Conservation (phyloP, 2,329 filamentous ascomycete species). For the Alternaria ventricosa region DNA sequence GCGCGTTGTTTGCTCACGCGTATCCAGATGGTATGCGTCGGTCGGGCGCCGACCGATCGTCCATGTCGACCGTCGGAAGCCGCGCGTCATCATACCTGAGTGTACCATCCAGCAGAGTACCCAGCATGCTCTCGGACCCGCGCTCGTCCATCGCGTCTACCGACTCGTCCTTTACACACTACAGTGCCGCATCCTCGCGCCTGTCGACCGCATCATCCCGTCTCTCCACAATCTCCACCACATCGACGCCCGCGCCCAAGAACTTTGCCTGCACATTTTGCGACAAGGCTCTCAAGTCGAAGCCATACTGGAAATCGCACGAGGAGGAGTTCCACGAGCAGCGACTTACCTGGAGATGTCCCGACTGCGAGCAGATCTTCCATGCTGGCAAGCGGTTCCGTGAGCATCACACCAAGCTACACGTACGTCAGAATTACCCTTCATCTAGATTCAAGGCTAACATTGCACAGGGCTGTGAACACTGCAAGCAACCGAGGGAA, state of each 20-base stretch:
- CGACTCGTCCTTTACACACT: slow-evolving; percentile 47
- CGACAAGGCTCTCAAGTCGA: slow-evolving; percentile 71
- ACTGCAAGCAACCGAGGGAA: slow-evolving; percentile 69
- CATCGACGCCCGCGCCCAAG: slow-evolving; percentile 43
- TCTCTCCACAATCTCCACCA: slow-evolving; percentile 44
- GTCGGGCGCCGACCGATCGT: slow-evolving; percentile 43
- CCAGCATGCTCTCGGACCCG: slow-evolving; percentile 47
- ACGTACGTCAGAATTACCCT: slow-evolving; percentile 52
- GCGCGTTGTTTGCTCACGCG: slow-evolving; percentile 27
- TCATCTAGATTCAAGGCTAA: slow-evolving; percentile 17
- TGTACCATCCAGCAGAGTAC: slow-evolving; percentile 47
- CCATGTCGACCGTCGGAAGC: slow-evolving; percentile 46
- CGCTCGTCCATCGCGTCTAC: slow-evolving; percentile 48
- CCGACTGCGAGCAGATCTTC: slow-evolving; percentile 72
- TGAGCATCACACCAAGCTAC: slow-evolving; percentile 70
- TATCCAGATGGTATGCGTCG: slow-evolving; percentile 45
- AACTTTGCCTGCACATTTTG: slow-evolving; percentile 56
- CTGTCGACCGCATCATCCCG: slow-evolving; percentile 48
- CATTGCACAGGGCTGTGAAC: slow-evolving; percentile 59
- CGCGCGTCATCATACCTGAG: slow-evolving; percentile 47
- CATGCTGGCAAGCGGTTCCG: slow-evolving; percentile 73
- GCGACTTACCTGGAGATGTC: slow-evolving; percentile 71
- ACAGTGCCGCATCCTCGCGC: slow-evolving; percentile 46
- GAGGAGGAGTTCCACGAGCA: slow-evolving; percentile 74
- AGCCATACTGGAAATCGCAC: slow-evolving; percentile 74